phyloP scores from a whole-genome alignment of 805 yeast species.

The Nakazawaea wickerhamii region DNA sequence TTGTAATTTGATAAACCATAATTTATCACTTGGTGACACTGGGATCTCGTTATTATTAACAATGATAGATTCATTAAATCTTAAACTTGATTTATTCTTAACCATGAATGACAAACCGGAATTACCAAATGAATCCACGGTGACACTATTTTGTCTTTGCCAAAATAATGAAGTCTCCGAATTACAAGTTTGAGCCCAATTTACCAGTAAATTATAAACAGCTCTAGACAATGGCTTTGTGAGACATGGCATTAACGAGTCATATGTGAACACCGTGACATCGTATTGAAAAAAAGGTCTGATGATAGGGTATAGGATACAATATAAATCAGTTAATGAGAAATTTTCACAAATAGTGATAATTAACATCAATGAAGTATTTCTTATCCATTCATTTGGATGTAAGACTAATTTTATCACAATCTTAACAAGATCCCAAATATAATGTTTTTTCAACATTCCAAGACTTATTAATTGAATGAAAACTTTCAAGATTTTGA shows the following conservation, averaged over 20 bases:
- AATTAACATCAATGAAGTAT: slow-evolving; percentile 56
- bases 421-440: slow-evolving; percentile 50
- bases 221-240: slow-evolving; percentile 63
- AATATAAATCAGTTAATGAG: slow-evolving; percentile 73
- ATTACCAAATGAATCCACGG: slow-evolving; percentile 40
- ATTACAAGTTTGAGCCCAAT: slow-evolving; percentile 66
- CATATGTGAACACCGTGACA: slow-evolving; percentile 60
- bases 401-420: slow-evolving; percentile 63
- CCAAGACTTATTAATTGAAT: slow-evolving; percentile 54
- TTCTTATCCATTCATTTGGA: slow-evolving; percentile 84
- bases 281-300: slow-evolving; percentile 76
- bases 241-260: slow-evolving; percentile 58
- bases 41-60: slow-evolving; percentile 40
- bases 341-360: slow-evolving; percentile 57
- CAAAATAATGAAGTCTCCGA: slow-evolving; percentile 58
- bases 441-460: slow-evolving; percentile 40
- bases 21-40: slow-evolving; percentile 58
- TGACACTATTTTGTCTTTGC: slow-evolving; percentile 39
- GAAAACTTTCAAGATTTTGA: slow-evolving; percentile 58
- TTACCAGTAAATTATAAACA: slow-evolving; percentile 55
- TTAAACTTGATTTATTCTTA: slow-evolving; percentile 18
- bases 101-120: slow-evolving; percentile 29
- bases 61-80: slow-evolving; percentile 16
- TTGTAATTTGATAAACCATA: slow-evolving; percentile 67
- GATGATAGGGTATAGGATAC: slow-evolving; percentile 77